Evolutionary conservation across 1,284 basidiomycete species (phyloP), one percentile per base, ranked within the genome.

Genomic region (Pulveroboletus ridleyi): DNA sequence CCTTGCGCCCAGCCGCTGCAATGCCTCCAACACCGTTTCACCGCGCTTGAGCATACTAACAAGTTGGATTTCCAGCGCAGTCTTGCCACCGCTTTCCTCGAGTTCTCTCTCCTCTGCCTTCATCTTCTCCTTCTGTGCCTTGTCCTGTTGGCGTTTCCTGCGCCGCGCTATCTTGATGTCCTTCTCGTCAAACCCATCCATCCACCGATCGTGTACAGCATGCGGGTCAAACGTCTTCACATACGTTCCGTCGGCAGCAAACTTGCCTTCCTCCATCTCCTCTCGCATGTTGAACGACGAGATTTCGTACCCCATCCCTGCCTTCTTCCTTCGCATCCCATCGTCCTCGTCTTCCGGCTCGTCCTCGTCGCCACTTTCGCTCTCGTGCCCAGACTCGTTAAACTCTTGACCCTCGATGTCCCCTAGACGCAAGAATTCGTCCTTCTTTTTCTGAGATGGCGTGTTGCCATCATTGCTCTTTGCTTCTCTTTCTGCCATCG

Each of bases 251-350:
- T 99, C 97, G 64, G 92, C 94, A 15, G 95, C 92, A 81, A 99
- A 98, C 72, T 95, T 94, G 44, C 98, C 98, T 76, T 98, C 95
- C 72, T 94, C 90, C 91, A 99, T 96, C 84, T 99, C 98, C 70
- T 94, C 91, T 70, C 96, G 93, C 98, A 99, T 99, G 78, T 99
- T 98, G 87, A 99, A 99, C 42, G 93, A 92, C 13, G 95, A 96
- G 18, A 99, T 77, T 72, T 96, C 93, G 78, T 84, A 95, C 2
- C 96, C 98, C 96, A 98, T 97, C 33, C 93, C 94, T 41, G 85
- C 88, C 75, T 94, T 94, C 80, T 87, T 89, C 75, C 84, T 79
- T 72, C 89, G 83, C 75, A 87, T 84, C 25, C 84, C 85, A 62
- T 93, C 94, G 72, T 95, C 93, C 72, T 95, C 92, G 71, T 94